phyloP scores from a whole-genome alignment of 2,329 filamentous ascomycete genomes.

The Aspergillus ustus region DNA sequence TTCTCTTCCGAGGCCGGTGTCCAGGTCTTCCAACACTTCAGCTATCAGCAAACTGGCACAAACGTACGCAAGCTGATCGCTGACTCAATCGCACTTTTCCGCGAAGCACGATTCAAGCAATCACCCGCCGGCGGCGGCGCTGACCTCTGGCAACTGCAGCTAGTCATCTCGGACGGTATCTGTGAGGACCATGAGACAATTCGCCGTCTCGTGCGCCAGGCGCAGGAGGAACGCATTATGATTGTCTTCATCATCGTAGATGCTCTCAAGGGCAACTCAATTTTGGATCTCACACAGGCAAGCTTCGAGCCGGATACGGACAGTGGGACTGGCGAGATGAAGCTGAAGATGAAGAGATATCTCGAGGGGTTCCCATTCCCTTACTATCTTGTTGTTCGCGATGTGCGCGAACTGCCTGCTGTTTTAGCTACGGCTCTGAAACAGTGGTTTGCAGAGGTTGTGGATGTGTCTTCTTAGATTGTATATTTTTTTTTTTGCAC shows the following conservation, averaged over 20 bases:
- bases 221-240: conserved; percentile 94
- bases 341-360: conserved; percentile 84
- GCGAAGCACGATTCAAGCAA: conserved; percentile 69
- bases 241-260: conserved; percentile 98
- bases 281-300: conserved; percentile 86
- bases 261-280: conserved; percentile 59
- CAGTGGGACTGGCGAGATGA: conserved; percentile 62
- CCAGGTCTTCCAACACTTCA: conserved; percentile 82
- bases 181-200: conserved; percentile 89
- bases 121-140: conserved; percentile 54
- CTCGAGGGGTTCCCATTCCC: conserved; percentile 95
- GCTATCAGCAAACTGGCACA: conserved; percentile 82
- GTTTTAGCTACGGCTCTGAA: conserved; percentile 86
- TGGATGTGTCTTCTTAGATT: conserved; percentile 47
- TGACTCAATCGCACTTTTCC: conserved; percentile 80
- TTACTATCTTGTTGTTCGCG: conserved; percentile 93
- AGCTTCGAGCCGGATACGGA: conserved; percentile 72
- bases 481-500: not conserved
- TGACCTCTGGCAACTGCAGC: conserved; percentile 92
- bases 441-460: conserved; percentile 89
- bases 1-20: conserved; percentile 82
- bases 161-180: conserved; percentile 92
- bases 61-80: conserved; percentile 80
- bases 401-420: conserved; percentile 86
- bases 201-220: conserved; percentile 79